Percentiles rank a stretch among this genome's conserved stretches.
phyloP scores from a whole-genome alignment of 352 stramenopile genomes.

The Pythium brassicae region DNA sequence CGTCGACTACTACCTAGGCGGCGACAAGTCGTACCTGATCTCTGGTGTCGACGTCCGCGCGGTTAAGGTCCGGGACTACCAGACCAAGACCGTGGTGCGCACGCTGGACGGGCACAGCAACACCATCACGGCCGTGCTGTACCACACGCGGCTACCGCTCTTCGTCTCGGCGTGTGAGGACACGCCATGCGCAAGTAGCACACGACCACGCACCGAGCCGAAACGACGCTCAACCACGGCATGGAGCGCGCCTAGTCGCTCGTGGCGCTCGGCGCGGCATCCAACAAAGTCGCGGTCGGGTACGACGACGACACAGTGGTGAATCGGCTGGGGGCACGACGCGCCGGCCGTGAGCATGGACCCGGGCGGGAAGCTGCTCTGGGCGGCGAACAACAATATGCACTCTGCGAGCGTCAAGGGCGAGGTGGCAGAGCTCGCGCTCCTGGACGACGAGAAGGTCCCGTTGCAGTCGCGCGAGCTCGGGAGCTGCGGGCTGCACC shows the following conservation, averaged over 20 bases:
- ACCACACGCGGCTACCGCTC: slow-evolving; percentile 98
- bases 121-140: slow-evolving; percentile 97
- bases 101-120: slow-evolving; percentile 98
- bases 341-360: slow-evolving; percentile 98
- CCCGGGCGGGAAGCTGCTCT: slow-evolving; percentile 96
- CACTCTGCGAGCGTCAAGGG: slow-evolving; percentile 93
- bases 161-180: slow-evolving; percentile 98
- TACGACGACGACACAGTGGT: slow-evolving; percentile 96
- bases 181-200: slow-evolving; percentile 93
- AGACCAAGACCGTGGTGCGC: slow-evolving; percentile 99
- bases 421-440: slow-evolving; percentile 62
- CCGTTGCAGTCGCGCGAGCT: slow-evolving; percentile 89
- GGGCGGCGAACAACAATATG: slow-evolving; percentile 98
- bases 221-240: slow-evolving; percentile 99
- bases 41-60: slow-evolving; percentile 95
- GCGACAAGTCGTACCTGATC: slow-evolving; percentile 98
- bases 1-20: slow-evolving; percentile 98
- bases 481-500: slow-evolving; percentile 97
- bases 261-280: slow-evolving; percentile 62
- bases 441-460: slow-evolving; percentile 89
- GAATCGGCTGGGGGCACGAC: slow-evolving; percentile 96
- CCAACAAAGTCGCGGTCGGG: slow-evolving; percentile 93
- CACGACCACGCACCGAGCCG: slow-evolving; percentile 93
- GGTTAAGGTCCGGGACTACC: slow-evolving; percentile 99
- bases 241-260: slow-evolving; percentile 98